phyloP scores from a whole-genome alignment of 202 grass and related monocot species.

The Cymbopogon flexuosus region DNA sequence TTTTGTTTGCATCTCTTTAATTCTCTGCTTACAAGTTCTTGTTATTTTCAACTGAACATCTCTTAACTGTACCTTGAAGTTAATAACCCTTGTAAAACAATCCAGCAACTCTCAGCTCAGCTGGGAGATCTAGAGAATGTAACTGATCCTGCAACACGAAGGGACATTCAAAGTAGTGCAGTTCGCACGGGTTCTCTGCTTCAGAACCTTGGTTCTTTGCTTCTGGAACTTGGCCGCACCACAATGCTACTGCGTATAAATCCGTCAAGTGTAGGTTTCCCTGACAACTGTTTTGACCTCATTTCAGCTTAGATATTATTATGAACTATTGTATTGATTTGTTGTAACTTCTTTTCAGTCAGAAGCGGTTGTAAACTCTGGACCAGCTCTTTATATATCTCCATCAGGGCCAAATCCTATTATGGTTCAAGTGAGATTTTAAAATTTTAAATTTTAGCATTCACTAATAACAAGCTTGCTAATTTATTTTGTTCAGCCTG shows the following conservation, averaged over 20 bases:
- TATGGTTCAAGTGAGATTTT: slow-evolving; percentile 86
- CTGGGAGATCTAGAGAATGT: slow-evolving; percentile 61
- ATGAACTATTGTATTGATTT: slow-evolving; percentile 3
- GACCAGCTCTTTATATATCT: slow-evolving; percentile 95
- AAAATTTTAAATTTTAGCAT: slow-evolving; percentile 23
- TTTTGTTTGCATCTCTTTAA: not conserved
- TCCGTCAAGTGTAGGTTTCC: slow-evolving; percentile 55
- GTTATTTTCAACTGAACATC: slow-evolving; percentile 13
- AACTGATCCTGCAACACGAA: slow-evolving; percentile 42
- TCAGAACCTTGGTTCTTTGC: slow-evolving; percentile 83
- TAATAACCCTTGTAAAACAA: slow-evolving; percentile 24
- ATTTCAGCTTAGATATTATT: slow-evolving; percentile 12
- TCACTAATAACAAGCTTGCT: slow-evolving; percentile 25
- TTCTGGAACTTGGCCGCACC: slow-evolving; percentile 87
- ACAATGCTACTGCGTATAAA: slow-evolving; percentile 70
- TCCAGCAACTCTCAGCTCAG: slow-evolving; percentile 64
- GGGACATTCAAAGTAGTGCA: slow-evolving; percentile 58
- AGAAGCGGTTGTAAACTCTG: slow-evolving; percentile 78
- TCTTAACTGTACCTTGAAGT: not conserved
- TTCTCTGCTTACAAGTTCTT: slow-evolving; percentile 4
- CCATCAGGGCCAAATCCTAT: slow-evolving; percentile 85
- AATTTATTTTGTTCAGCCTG: slow-evolving; percentile 67
- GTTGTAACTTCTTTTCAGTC: slow-evolving; percentile 49
- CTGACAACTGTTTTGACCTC: slow-evolving; percentile 5
- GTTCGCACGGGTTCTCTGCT: slow-evolving; percentile 53